Percentiles rank a stretch among this genome's conserved stretches.
Evolutionary conservation across 1,284 basidiomycete genomes (phyloP).

Genomic region (Trametes polyzona): DNA sequence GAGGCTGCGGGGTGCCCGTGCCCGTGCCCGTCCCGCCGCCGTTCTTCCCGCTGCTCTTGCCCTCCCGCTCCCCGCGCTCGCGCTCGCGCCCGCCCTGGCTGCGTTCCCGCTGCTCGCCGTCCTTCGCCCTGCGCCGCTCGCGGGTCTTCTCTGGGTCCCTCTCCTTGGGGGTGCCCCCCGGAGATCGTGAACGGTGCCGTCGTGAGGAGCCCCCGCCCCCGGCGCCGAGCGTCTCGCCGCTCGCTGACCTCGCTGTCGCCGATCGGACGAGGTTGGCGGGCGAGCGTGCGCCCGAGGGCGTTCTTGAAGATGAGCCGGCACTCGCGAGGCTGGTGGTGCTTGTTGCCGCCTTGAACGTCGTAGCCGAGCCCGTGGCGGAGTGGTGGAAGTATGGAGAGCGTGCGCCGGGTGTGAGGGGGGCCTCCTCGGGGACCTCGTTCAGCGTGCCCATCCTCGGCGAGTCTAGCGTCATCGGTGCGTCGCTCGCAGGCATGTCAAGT

Average conservation of each 20-base stretch:
- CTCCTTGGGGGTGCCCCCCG: constrained; percentile 27
- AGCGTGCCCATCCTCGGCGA: constrained; percentile 33
- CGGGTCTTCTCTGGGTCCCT: constrained; percentile 20
- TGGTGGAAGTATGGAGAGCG: constrained; percentile 39
- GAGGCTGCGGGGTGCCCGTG: no score
- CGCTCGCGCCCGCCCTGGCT: constrained; percentile 7
- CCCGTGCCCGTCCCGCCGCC: no score
- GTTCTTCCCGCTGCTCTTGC: constrained; percentile 14
- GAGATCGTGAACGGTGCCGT: constrained; percentile 26
- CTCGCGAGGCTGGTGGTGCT: constrained; percentile 37
- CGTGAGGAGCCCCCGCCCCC: constrained; percentile 14
- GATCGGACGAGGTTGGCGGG: constrained; percentile 19
- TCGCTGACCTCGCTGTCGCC: constrained; percentile 14
- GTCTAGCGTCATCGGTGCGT: constrained; percentile 19
- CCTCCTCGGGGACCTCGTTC: constrained; percentile 49
- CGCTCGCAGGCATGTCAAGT: constrained; percentile 16
- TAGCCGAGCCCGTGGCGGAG: constrained; percentile 35
- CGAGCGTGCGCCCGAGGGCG: constrained; percentile 22
- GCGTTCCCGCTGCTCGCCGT: constrained; percentile 8
- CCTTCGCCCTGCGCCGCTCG: no score
- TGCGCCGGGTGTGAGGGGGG: constrained; percentile 32
- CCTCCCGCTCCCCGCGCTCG: constrained; percentile 21
- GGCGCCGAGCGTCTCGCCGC: constrained; percentile 21
- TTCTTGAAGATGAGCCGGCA: constrained; percentile 18
- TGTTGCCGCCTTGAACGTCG: constrained; percentile 33